Conservation (phyloP, 1,284 basidiomycete species). For the Trichosporon inkin region DNA sequence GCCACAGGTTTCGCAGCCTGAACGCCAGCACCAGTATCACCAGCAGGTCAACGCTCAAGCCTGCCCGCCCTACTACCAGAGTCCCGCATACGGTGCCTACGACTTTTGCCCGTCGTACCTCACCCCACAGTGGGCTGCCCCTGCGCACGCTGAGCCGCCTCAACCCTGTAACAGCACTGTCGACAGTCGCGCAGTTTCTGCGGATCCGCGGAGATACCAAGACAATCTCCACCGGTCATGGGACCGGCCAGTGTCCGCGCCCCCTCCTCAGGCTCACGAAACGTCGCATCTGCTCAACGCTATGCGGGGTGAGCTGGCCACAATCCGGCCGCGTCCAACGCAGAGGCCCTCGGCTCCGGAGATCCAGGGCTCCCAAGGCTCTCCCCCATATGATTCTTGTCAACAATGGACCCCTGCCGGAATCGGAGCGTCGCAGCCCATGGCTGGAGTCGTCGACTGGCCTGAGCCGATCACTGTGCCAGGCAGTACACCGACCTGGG, state of each 20-base stretch:
- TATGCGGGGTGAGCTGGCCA: neutral
- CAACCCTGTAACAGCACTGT: neutral
- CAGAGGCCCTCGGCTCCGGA: neutral
- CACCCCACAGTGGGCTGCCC: neutral
- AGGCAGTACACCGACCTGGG: neutral
- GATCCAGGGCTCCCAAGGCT: neutral
- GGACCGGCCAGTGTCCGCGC: neutral
- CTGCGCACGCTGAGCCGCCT: neutral
- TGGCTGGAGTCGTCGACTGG: neutral
- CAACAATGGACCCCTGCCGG: neutral
- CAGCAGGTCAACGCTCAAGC: neutral
- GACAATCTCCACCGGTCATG: neutral
- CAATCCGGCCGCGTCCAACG: neutral
- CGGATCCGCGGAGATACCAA: neutral
- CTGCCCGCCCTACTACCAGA: neutral
- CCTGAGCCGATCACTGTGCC: slow-evolving; percentile 3
- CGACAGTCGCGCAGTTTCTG: neutral
- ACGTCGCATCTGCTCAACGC: neutral
- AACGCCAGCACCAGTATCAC: neutral
- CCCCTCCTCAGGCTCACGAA: neutral
- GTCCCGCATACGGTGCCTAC: neutral
- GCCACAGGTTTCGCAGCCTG: neutral
- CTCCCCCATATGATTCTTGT: neutral
- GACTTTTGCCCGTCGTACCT: neutral
- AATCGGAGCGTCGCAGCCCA: neutral